Evolutionary conservation across 805 yeast genomes (phyloP).

Genomic region (Myxozyma geophila): DNA sequence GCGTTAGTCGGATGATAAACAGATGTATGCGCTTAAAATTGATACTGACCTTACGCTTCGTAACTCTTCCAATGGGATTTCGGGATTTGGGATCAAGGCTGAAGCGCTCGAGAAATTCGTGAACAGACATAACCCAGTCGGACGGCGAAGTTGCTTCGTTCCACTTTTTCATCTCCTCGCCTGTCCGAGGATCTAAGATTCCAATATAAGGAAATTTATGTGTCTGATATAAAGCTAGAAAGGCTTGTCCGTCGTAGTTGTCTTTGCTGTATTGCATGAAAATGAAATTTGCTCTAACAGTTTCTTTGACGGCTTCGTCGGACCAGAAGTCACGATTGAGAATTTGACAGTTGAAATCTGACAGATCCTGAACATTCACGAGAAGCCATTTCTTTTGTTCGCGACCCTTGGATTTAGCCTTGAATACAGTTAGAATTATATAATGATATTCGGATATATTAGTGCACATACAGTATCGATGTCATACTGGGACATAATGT

Average conservation of each 20-base stretch:
- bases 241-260: constrained; percentile 73
- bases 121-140: constrained; percentile 46
- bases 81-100: constrained; percentile 65
- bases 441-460: background rate
- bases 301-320: constrained; percentile 61
- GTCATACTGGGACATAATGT: constrained; percentile 68
- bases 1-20: too few relatives aligned
- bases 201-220: constrained; percentile 82
- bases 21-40: background rate
- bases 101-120: constrained; percentile 67
- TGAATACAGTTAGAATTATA: background rate
- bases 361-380: constrained; percentile 82
- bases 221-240: constrained; percentile 72
- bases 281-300: constrained; percentile 69
- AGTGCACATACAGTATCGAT: constrained; percentile 54
- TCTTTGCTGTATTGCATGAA: constrained; percentile 86
- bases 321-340: constrained; percentile 95
- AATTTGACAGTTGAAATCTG: constrained; percentile 86
- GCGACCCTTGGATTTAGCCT: constrained; percentile 71
- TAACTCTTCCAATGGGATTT: constrained; percentile 57
- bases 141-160: constrained; percentile 42
- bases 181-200: constrained; percentile 92
- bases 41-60: constrained; percentile 54
- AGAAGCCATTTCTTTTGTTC: constrained; percentile 75
- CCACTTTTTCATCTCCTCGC: constrained; percentile 85